Conservation (phyloP, 495 filamentous ascomycete genomes). For the Penicillium robsamsonii region DNA sequence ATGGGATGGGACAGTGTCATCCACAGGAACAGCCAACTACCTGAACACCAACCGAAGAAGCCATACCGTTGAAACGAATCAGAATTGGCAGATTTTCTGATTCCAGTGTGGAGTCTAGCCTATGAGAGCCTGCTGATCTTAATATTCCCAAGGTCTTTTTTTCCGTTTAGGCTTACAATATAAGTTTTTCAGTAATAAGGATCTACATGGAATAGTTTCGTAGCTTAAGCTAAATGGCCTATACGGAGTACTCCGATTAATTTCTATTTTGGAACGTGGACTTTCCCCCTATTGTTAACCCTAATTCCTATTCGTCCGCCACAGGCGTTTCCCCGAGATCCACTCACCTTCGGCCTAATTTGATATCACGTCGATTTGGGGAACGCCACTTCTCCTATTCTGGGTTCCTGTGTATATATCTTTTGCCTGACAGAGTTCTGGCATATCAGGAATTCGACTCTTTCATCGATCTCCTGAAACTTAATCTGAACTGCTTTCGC, state of each 20-base stretch:
- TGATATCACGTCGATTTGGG: not conserved
- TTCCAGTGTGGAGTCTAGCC: not conserved
- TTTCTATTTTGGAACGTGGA: not conserved
- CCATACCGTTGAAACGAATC: constrained; percentile 2
- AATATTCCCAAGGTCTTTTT: not conserved
- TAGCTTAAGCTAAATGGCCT: not conserved
- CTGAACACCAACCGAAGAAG: not conserved
- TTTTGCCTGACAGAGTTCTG: not conserved
- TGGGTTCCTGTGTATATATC: not conserved
- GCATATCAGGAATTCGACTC: too few species aligned
- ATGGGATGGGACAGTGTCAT: too few species aligned
- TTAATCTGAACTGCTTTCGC: not conserved
- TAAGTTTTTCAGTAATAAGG: not conserved
- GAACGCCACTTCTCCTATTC: not conserved
- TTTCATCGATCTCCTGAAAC: not conserved
- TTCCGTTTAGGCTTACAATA: not conserved
- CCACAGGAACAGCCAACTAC: too few species aligned
- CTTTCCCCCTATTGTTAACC: not conserved
- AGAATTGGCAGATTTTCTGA: not conserved
- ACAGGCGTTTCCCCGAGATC: constrained; percentile 2
- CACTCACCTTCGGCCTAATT: not conserved
- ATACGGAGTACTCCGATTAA: not conserved
- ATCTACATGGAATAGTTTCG: not conserved
- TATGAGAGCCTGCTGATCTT: not conserved
- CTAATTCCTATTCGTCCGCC: not conserved